These are phyloP conservation scores for Diaporthe citri DNA, from an alignment of 2,329 filamentous ascomycete genomes.

Conservation along the genomic window DNA sequence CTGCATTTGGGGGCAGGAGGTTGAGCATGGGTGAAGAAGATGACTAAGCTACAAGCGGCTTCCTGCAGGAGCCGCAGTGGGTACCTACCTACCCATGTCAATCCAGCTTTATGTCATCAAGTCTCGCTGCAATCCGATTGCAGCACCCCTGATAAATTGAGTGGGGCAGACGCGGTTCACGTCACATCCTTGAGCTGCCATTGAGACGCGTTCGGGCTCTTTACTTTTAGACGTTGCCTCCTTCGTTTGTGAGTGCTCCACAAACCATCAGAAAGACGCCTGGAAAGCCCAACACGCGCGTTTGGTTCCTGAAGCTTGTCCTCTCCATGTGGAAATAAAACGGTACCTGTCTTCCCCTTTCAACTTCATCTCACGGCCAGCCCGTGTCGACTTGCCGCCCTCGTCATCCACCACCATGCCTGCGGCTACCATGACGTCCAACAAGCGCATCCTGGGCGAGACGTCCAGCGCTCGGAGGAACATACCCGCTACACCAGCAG, in stretches of 20 bases:
- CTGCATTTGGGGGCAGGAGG: not conserved
- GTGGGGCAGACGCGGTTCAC: constrained; percentile 37
- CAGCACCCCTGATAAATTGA: constrained; percentile 34
- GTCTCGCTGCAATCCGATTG: not conserved
- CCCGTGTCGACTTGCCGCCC: constrained; percentile 20
- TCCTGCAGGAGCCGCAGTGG: not conserved
- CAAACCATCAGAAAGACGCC: not conserved
- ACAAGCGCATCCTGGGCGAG: constrained; percentile 81
- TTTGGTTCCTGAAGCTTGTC: not conserved
- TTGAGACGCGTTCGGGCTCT: constrained; percentile 24
- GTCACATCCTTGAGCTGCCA: constrained; percentile 21
- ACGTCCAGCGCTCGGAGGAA: constrained; percentile 74
- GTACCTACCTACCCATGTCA: not conserved
- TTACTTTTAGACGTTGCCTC: constrained; percentile 20
- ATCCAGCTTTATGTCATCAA: constrained; percentile 12
- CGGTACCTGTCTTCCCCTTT: not conserved
- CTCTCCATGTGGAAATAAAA: constrained; percentile 4
- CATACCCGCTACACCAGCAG: constrained; percentile 65
- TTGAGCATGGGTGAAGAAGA: not conserved
- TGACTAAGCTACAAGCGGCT: not conserved
- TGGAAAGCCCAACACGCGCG: not conserved
- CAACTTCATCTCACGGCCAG: not conserved
- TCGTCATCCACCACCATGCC: constrained; percentile 56
- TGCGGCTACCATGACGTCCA: constrained; percentile 64
- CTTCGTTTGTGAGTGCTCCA: not conserved